phyloP scores from a whole-genome alignment of 345 rosid species.

The Citrus hindsii region DNA sequence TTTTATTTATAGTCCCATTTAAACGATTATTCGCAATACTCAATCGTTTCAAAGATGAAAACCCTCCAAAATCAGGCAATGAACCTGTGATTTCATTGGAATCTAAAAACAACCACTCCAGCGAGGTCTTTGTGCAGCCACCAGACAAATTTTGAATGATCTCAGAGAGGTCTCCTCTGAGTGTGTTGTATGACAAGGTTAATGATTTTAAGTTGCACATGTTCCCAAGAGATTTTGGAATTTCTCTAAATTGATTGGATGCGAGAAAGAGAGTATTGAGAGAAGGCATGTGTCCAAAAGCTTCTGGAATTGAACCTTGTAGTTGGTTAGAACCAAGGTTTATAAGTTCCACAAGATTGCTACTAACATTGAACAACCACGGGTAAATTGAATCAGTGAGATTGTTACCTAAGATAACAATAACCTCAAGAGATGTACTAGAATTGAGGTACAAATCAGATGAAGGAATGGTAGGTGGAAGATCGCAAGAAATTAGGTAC shows the following conservation, averaged over 20 bases:
- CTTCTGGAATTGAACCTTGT: background rate
- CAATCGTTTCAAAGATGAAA: background rate
- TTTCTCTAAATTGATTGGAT: background rate
- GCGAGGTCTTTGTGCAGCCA: background rate
- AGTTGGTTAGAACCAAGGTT: background rate
- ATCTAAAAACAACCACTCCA: slow-evolving; percentile 8
- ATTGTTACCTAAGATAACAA: background rate
- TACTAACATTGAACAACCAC: slow-evolving; percentile 1
- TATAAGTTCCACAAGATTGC: slow-evolving; percentile 2
- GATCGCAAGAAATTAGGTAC: background rate
- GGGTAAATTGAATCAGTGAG: background rate
- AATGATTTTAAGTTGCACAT: background rate
- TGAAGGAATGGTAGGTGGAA: background rate
- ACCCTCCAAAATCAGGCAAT: background rate
- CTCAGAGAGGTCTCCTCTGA: background rate
- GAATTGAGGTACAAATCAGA: background rate
- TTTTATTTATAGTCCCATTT: background rate
- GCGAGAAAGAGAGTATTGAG: background rate
- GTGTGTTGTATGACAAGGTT: background rate
- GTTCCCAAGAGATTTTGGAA: background rate
- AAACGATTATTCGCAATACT: background rate
- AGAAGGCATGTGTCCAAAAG: background rate
- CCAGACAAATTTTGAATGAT: background rate
- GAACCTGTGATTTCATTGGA: slow-evolving; percentile 13
- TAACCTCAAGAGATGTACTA: background rate